These are phyloP conservation scores for Tetrapyrgos nigripes DNA, from an alignment of 1,284 basidiomycete species.

Conservation along the genomic window DNA sequence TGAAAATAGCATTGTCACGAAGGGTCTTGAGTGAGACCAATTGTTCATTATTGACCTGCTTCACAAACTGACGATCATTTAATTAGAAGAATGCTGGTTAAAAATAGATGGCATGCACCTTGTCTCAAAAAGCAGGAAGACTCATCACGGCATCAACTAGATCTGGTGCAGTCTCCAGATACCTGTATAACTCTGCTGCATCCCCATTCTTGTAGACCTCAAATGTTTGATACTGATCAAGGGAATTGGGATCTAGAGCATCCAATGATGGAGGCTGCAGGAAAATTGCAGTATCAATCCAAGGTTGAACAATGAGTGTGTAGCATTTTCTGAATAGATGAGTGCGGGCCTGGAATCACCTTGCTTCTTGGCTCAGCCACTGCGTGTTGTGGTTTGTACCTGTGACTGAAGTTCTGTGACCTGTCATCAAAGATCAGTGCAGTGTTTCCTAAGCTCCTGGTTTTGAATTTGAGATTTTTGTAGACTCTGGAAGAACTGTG, in stretches of 20 bases:
- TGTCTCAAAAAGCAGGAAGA: too few relatives aligned
- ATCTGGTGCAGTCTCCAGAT: background rate
- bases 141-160: background rate
- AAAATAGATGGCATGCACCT: background rate
- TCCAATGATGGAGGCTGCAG: background rate
- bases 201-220: background rate
- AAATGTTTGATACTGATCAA: background rate
- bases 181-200: background rate
- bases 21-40: background rate
- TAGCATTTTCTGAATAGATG: background rate
- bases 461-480: background rate
- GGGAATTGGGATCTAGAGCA: background rate
- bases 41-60: background rate
- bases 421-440: background rate
- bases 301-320: background rate
- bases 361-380: too few relatives aligned
- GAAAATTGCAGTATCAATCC: background rate
- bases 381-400: too few relatives aligned
- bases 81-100: background rate
- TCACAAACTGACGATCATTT: background rate
- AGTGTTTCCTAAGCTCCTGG: background rate
- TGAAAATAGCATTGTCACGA: background rate
- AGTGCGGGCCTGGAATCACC: too few relatives aligned
- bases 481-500: background rate
- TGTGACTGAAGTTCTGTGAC: background rate